phyloP scores from a whole-genome alignment of 179 eudicot genomes.

The Beta corolliflora region DNA sequence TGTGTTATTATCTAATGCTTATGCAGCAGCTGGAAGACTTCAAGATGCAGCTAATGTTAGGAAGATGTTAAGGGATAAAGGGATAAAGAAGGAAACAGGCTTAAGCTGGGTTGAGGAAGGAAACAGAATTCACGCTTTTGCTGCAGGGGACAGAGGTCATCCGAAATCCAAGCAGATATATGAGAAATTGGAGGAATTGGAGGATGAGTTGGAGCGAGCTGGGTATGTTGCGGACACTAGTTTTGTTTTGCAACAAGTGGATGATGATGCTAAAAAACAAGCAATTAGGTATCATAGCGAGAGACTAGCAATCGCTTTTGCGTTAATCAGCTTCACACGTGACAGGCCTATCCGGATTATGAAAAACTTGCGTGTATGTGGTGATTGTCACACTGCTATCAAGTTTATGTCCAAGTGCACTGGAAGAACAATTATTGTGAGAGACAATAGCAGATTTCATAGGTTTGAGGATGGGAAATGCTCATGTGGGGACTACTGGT shows the following conservation, averaged over 20 bases:
- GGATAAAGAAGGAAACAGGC: conserved; percentile 85
- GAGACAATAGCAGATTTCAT: conserved; percentile 86
- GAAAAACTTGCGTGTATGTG: conserved; percentile 91
- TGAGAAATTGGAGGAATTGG: conserved; percentile 66
- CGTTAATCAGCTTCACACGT: conserved; percentile 61
- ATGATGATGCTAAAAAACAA: conserved; percentile 55
- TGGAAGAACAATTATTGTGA: conserved; percentile 67
- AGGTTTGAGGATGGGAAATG: conserved; percentile 75
- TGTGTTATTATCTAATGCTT: conserved; percentile 67
- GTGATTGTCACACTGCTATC: conserved; percentile 90
- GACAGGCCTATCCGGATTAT: conserved; percentile 80
- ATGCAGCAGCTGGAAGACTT: conserved; percentile 77
- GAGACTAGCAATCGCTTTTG: conserved; percentile 84
- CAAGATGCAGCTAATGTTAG: conserved; percentile 87
- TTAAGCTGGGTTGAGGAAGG: conserved; percentile 95
- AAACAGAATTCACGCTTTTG: conserved; percentile 63
- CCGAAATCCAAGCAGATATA: conserved; percentile 54
- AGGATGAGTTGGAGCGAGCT: conserved; percentile 58
- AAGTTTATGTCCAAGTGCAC: conserved; percentile 79
- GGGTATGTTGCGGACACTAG: conserved; percentile 86
- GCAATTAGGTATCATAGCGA: conserved; percentile 77
- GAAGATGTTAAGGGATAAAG: conserved; percentile 71
- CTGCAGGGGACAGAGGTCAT: conserved; percentile 69
- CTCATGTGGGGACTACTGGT: conserved; percentile 93
- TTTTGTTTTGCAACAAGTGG: conserved; percentile 72